Percentiles rank a stretch among this genome's conserved stretches.
Conservation (phyloP, 352 stramenopile genomes). For the Pythium volutum region DNA sequence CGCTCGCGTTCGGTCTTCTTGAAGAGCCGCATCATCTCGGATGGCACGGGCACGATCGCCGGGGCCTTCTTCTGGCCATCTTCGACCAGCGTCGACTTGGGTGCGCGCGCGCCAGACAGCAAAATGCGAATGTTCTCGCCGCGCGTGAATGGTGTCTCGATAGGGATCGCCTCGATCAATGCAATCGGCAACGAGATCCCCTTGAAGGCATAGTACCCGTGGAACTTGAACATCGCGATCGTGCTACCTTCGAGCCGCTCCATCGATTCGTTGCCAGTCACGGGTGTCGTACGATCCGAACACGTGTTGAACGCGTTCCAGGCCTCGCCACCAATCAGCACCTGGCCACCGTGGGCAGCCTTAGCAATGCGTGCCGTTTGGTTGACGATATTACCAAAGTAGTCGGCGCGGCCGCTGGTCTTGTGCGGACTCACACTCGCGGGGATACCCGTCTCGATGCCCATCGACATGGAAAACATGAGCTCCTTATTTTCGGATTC, state of each 20-base stretch:
- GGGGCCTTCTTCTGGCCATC: slow-evolving; percentile 51
- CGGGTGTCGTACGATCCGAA: slow-evolving; percentile 29
- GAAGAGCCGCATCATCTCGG: slow-evolving; percentile 57
- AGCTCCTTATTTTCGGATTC: slow-evolving; percentile 76
- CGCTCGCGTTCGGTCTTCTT: slow-evolving; percentile 62
- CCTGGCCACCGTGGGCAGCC: slow-evolving; percentile 70
- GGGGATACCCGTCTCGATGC: slow-evolving; percentile 76
- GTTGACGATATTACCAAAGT: slow-evolving; percentile 90
- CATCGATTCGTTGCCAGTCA: slow-evolving; percentile 41
- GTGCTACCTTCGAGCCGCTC: slow-evolving; percentile 47
- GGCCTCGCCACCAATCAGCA: slow-evolving; percentile 77
- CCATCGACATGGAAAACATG: slow-evolving; percentile 87
- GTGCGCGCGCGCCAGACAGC: slow-evolving; percentile 40
- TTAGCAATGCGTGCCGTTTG: slow-evolving; percentile 87
- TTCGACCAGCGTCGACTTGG: slow-evolving; percentile 67
- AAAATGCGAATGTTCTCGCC: slow-evolving; percentile 34
- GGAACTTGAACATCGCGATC: slow-evolving; percentile 81
- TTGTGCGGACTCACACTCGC: slow-evolving; percentile 87
- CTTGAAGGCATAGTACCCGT: slow-evolving; percentile 86
- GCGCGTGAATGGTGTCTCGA: slow-evolving; percentile 38
- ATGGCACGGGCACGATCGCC: slow-evolving; percentile 43
- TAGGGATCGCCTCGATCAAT: slow-evolving; percentile 75
- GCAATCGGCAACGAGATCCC: slow-evolving; percentile 79
- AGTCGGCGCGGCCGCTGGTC: slow-evolving; percentile 83
- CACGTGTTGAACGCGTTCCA: slow-evolving; percentile 64